Evolutionary conservation across 306 rosid genomes (phyloP).

Genomic region (Glycine tomentella): DNA sequence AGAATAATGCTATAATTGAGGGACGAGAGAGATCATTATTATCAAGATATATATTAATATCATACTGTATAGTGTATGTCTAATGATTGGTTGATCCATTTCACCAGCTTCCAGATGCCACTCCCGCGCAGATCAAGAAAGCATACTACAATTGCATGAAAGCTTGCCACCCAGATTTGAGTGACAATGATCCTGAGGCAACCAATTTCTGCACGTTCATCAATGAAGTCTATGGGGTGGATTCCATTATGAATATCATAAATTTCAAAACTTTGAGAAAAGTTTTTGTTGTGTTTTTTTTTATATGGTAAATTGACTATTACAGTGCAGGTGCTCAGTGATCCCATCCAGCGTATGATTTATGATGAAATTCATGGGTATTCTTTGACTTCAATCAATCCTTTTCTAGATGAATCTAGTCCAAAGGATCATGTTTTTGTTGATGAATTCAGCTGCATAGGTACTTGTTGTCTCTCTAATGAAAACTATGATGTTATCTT

Average conservation of each 20-base stretch:
- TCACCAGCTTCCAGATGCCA: conserved; percentile 90
- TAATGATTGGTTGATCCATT: conserved; percentile 41
- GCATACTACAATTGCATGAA: conserved; percentile 97
- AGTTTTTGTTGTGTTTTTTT: background rate
- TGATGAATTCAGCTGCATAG: conserved; percentile 97
- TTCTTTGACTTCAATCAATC: conserved; percentile 85
- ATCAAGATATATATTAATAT: too few relatives aligned
- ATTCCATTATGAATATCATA: conserved; percentile 35
- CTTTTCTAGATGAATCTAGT: conserved; percentile 73
- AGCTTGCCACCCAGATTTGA: conserved; percentile 95
- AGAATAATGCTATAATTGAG: too few relatives aligned
- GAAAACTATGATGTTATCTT: too few relatives aligned
- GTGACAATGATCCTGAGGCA: conserved; percentile 79
- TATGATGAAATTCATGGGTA: conserved; percentile 96
- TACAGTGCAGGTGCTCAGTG: conserved; percentile 90
- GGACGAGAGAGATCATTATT: too few relatives aligned
- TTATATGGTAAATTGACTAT: conserved; percentile 45
- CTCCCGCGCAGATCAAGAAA: conserved; percentile 78
- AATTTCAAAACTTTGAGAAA: background rate
- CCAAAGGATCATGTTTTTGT: conserved; percentile 84
- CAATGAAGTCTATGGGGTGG: conserved; percentile 87
- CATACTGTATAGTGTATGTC: background rate
- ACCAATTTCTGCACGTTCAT: conserved; percentile 93
- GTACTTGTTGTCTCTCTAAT: conserved; percentile 44
- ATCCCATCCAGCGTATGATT: conserved; percentile 92